phyloP scores from a whole-genome alignment of 768 basidiomycete genomes.

The Russula sp. region DNA sequence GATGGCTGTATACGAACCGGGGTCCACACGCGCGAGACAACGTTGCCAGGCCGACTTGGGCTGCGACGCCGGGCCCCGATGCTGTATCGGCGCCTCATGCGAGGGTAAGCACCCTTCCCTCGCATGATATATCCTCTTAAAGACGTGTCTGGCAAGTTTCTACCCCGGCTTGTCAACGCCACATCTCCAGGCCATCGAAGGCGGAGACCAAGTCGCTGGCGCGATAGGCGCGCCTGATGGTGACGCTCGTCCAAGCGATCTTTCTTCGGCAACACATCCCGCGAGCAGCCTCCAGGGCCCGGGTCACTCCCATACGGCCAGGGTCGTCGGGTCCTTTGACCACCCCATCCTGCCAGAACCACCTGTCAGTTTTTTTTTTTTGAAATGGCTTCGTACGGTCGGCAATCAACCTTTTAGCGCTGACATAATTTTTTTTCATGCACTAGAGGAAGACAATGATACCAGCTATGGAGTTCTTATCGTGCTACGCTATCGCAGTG shows the following conservation, averaged over 20 bases:
- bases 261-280: slow-evolving; percentile 5
- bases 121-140: slow-evolving; percentile 2
- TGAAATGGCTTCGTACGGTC: neutral
- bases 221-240: slow-evolving; percentile 23
- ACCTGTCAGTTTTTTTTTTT: slow-evolving; percentile 47
- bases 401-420: neutral
- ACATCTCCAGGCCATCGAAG: slow-evolving; percentile 34
- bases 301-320: slow-evolving; percentile 29
- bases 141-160: slow-evolving; percentile 34
- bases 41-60: slow-evolving; percentile 80
- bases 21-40: slow-evolving; percentile 69
- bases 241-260: slow-evolving; percentile 24
- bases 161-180: slow-evolving; percentile 44
- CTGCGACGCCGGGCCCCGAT: slow-evolving; percentile 81
- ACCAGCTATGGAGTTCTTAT: slow-evolving; percentile 89
- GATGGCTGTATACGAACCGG: slow-evolving; percentile 85
- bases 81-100: slow-evolving; percentile 86
- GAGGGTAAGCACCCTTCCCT: slow-evolving; percentile 47
- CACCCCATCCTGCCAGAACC: slow-evolving; percentile 79
- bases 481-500: slow-evolving; percentile 90
- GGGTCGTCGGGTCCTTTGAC: slow-evolving; percentile 70
- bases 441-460: slow-evolving; percentile 75
- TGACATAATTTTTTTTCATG: slow-evolving; percentile 3
- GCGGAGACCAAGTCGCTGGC: slow-evolving; percentile 27
- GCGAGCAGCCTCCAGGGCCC: neutral